A percentile compares a stretch with the other conserved stretches of the same genome.
Evolutionary conservation across 228 moss, liverwort and hornwort species (phyloP).

Genomic region (Sphagnum magellanicum): DNA sequence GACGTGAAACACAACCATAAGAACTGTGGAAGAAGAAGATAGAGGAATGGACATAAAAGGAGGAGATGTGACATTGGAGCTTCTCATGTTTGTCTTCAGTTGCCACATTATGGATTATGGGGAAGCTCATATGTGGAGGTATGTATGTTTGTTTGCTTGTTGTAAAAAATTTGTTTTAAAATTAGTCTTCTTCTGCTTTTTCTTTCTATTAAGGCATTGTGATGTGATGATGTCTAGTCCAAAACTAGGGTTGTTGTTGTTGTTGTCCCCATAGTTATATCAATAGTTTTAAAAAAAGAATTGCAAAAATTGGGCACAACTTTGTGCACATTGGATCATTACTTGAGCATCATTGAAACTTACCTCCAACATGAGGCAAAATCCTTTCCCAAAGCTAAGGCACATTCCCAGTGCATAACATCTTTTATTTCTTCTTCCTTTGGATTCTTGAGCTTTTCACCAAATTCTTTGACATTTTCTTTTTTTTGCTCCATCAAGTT

Average conservation of each 20-base stretch:
- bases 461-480: too few relatives aligned
- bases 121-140: constrained; percentile 30
- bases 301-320: constrained; percentile 31
- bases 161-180: too few relatives aligned
- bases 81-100: constrained; percentile 34
- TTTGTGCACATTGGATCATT: constrained; percentile 39
- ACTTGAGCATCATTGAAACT: constrained; percentile 33
- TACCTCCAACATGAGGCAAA: constrained; percentile 39
- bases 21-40: too few relatives aligned
- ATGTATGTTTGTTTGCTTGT: not conserved
- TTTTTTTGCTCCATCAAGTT: too few relatives aligned
- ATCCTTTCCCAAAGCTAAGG: constrained; percentile 42
- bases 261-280: constrained; percentile 10
- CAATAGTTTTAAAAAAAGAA: constrained; percentile 20
- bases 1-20: too few relatives aligned
- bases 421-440: too few relatives aligned
- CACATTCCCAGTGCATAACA: too few relatives aligned
- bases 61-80: constrained; percentile 16
- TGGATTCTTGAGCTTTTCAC: too few relatives aligned
- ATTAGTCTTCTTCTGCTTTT: too few relatives aligned
- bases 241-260: too few relatives aligned
- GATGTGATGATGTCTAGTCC: not conserved
- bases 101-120: constrained; percentile 23
- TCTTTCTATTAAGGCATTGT: too few relatives aligned
- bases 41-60: constrained; percentile 8